Percentiles rank a stretch among this genome's conserved stretches.
phyloP scores from a whole-genome alignment of 495 filamentous ascomycete species.

The Hypoxylon perforatum region DNA sequence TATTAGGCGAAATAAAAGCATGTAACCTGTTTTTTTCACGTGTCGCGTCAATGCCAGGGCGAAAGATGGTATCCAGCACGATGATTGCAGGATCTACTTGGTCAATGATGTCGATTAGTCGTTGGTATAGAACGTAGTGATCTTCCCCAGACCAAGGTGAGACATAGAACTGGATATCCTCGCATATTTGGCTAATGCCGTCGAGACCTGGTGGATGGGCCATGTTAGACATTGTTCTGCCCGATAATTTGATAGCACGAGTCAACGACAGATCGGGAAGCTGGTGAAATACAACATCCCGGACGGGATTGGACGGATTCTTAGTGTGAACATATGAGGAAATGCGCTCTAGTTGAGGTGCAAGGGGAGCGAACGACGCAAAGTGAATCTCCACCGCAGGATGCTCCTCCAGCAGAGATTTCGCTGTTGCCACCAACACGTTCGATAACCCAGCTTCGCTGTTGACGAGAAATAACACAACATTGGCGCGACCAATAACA shows the following conservation, averaged over 20 bases:
- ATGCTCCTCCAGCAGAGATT: slow-evolving; percentile 36
- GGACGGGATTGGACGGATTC: slow-evolving; percentile 1
- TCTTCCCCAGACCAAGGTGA: slow-evolving; percentile 55
- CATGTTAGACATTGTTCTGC: slow-evolving; percentile 4
- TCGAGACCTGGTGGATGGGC: slow-evolving; percentile 21
- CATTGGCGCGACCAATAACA: slow-evolving; percentile 28
- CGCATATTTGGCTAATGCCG: slow-evolving; percentile 8
- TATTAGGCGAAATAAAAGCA: slow-evolving; percentile 52
- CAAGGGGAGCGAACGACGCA: slow-evolving; percentile 34
- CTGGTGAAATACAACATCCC: slow-evolving; percentile 33
- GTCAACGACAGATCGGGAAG: slow-evolving; percentile 21
- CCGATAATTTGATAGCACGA: neutral
- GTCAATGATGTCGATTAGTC: slow-evolving; percentile 52
- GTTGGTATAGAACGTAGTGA: slow-evolving; percentile 53
- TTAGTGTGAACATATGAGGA: slow-evolving; percentile 7
- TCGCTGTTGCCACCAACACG: slow-evolving; percentile 38
- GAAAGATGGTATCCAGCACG: slow-evolving; percentile 59
- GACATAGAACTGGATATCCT: slow-evolving; percentile 27
- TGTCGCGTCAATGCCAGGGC: slow-evolving; percentile 58
- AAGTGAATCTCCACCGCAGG: slow-evolving; percentile 39
- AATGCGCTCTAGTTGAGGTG: slow-evolving; percentile 25
- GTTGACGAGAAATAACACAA: slow-evolving; percentile 41
- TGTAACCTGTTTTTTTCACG: slow-evolving; percentile 39
- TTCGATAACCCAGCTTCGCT: slow-evolving; percentile 39
- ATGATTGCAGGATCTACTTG: slow-evolving; percentile 54